Percentiles rank a stretch among this genome's conserved stretches.
Evolutionary conservation across 306 rosid species (phyloP).

Genomic region (Trichosanthes truncata): DNA sequence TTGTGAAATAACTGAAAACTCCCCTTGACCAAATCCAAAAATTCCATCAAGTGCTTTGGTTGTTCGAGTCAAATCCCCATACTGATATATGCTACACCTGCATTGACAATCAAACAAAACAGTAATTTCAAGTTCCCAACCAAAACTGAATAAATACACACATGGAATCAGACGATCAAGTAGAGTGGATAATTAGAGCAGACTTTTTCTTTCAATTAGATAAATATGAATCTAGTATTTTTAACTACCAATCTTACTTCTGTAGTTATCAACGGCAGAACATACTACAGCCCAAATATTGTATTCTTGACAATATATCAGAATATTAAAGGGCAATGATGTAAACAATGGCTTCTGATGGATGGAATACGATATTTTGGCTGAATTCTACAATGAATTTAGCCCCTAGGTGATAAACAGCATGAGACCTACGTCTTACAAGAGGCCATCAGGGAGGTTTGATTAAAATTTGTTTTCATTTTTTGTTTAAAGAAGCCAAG

Average conservation of each 20-base stretch:
- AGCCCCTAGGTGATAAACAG: background rate
- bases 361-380: background rate
- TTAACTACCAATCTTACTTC: background rate
- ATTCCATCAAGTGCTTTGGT: slow-evolving; percentile 94
- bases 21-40: slow-evolving; percentile 87
- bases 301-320: background rate
- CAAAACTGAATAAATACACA: background rate
- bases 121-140: slow-evolving; percentile 17
- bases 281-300: background rate
- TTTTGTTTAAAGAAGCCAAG: background rate
- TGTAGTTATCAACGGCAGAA: background rate
- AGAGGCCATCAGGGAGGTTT: background rate
- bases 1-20: slow-evolving; percentile 73
- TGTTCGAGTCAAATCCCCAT: slow-evolving; percentile 70
- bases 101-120: slow-evolving; percentile 27
- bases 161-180: background rate
- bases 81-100: slow-evolving; percentile 82
- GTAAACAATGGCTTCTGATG: background rate
- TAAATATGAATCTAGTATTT: background rate
- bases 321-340: background rate
- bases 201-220: background rate
- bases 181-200: background rate
- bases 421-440: background rate
- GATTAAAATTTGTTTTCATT: background rate
- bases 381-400: background rate